These are phyloP conservation scores for Globisporangium irregulare DNA, from an alignment of 352 stramenopile genomes.

Conservation along the genomic window DNA sequence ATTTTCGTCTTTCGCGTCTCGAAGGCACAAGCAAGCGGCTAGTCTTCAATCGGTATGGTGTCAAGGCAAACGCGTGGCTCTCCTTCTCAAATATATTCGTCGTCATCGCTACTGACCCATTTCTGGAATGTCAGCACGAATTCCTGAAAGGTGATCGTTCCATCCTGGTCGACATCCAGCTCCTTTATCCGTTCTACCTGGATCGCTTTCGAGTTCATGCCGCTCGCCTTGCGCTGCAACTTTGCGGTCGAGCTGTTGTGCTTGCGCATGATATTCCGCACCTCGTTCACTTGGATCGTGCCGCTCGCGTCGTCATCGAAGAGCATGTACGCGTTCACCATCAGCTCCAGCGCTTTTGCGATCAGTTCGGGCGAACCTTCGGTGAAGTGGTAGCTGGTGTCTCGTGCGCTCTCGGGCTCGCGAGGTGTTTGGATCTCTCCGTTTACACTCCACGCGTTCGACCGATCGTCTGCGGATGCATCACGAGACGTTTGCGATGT, in stretches of 20 bases:
- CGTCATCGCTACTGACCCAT: slow-evolving; percentile 74
- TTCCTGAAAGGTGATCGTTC: slow-evolving; percentile 88
- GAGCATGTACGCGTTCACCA: slow-evolving; percentile 79
- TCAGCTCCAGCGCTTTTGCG: slow-evolving; percentile 75
- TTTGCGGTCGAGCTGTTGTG: slow-evolving; percentile 36
- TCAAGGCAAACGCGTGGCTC: neutral
- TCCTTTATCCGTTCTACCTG: slow-evolving; percentile 82
- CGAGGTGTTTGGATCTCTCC: slow-evolving; percentile 8
- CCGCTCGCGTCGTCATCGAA: slow-evolving; percentile 84
- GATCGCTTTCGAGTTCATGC: slow-evolving; percentile 57
- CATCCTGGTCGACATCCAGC: slow-evolving; percentile 83
- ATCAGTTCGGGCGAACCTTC: slow-evolving; percentile 48
- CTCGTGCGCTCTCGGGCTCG: slow-evolving; percentile 14
- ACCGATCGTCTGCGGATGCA: neutral
- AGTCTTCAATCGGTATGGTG: neutral
- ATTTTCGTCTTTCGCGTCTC: neutral
- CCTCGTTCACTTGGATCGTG: slow-evolving; percentile 76
- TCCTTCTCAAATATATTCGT: slow-evolving; percentile 14
- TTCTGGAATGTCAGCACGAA: slow-evolving; percentile 88
- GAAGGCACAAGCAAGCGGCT: neutral
- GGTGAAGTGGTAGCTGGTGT: slow-evolving; percentile 17
- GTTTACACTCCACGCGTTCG: neutral
- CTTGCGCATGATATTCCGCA: slow-evolving; percentile 61
- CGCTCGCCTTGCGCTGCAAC: slow-evolving; percentile 54
- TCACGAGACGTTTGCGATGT: neutral